Evolutionary conservation across 805 yeast genomes (phyloP).

Genomic region (Wickerhamiella parazyma): DNA sequence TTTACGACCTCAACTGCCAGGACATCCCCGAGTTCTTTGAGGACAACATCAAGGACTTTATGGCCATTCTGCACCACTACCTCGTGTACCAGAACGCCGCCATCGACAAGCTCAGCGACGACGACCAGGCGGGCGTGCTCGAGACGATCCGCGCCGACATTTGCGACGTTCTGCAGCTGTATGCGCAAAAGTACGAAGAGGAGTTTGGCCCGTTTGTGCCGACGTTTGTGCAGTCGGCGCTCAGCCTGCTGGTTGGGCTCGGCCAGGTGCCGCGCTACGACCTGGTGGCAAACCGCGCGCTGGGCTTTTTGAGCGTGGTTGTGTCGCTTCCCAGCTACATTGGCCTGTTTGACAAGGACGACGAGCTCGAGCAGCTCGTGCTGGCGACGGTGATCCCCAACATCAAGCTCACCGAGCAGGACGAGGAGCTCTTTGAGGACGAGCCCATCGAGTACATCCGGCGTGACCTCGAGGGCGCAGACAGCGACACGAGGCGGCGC

Average conservation of each 20-base stretch:
- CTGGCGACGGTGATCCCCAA: constrained; percentile 82
- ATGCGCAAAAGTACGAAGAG: constrained; percentile 84
- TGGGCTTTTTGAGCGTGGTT: constrained; percentile 71
- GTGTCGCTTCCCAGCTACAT: constrained; percentile 56
- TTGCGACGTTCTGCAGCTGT: constrained; percentile 71
- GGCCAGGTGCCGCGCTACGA: constrained; percentile 71
- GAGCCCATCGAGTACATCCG: constrained; percentile 91
- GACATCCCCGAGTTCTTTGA: constrained; percentile 97
- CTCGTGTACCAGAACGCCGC: constrained; percentile 46
- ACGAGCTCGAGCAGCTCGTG: constrained; percentile 58
- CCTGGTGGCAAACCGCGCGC: constrained; percentile 63
- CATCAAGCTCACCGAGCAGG: constrained; percentile 69
- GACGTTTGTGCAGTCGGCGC: constrained; percentile 65
- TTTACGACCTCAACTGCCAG: constrained; percentile 90
- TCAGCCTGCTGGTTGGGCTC: constrained; percentile 57
- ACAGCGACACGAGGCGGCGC: constrained; percentile 80
- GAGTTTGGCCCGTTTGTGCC: constrained; percentile 66
- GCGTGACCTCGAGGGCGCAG: constrained; percentile 90
- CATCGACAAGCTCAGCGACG: constrained; percentile 42
- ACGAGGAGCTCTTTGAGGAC: constrained; percentile 88
- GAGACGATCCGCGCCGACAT: constrained; percentile 68
- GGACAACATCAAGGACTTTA: constrained; percentile 64
- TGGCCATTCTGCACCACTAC: constrained; percentile 74
- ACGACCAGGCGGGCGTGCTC: constrained; percentile 53
- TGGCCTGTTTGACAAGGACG: constrained; percentile 45